phyloP scores from a whole-genome alignment of 192 early-diverging fungal genomes.

The Entomortierella beljakovae region DNA sequence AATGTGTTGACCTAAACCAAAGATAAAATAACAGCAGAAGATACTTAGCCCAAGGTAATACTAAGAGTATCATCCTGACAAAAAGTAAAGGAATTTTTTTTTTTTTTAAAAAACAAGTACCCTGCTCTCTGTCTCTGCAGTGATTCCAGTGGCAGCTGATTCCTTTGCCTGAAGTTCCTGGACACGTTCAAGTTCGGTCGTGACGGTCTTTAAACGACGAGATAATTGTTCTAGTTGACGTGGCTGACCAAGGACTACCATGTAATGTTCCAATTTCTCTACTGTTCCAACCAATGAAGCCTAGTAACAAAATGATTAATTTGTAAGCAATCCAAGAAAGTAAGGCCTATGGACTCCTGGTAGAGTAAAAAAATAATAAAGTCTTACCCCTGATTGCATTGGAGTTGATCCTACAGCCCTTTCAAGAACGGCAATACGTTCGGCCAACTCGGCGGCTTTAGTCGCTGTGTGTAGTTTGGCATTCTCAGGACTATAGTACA shows the following conservation, averaged over 20 bases:
- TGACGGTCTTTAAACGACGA: constrained; percentile 70
- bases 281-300: constrained; percentile 67
- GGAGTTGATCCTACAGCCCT: constrained; percentile 74
- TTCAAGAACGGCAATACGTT: constrained; percentile 75
- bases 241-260: constrained; percentile 77
- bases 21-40: background rate
- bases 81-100: background rate
- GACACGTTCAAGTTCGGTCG: constrained; percentile 74
- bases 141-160: constrained; percentile 54
- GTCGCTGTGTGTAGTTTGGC: constrained; percentile 63
- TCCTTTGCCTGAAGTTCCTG: constrained; percentile 71
- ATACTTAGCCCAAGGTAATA: background rate
- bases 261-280: constrained; percentile 76
- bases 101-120: constrained; percentile 1
- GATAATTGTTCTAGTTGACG: constrained; percentile 74
- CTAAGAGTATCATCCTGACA: background rate
- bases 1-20: constrained; percentile 69
- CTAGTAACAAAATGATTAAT: constrained; percentile 10
- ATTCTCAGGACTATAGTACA: constrained; percentile 76
- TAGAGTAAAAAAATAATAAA: constrained; percentile 27
- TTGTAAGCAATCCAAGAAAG: background rate
- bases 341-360: background rate
- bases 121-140: constrained; percentile 56
- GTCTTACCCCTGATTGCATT: constrained; percentile 61
- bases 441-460: constrained; percentile 73